Evolutionary conservation across 495 filamentous ascomycete genomes (phyloP), one percentile per base, ranked within the genome.

Genomic region (Tuber magnatum): DNA sequence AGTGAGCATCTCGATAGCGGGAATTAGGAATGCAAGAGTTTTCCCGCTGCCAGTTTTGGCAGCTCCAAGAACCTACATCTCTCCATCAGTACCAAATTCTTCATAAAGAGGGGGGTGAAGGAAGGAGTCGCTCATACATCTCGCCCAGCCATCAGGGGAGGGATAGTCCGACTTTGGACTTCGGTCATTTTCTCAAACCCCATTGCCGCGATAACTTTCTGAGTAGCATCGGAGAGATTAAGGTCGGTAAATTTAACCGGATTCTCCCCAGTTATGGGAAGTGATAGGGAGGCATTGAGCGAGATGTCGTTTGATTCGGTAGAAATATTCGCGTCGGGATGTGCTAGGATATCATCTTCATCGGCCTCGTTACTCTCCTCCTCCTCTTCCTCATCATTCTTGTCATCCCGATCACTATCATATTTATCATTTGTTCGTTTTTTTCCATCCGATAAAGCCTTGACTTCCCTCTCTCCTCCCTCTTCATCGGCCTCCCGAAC

Each of bases 41-140:
- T 99, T 99, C 81, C 95, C 95, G 24, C 92, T 94, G 14, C 95
- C 95, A 0, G 95, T 99, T 86, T 99, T 98, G 51, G 95, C 95
- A 41, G 95, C 95, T 78, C 96, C 95, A 41, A 99, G 88, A 41
- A 99, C 78, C 76, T 78, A 38, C 16, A 46, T 40, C 32, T 40
- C 28, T 9, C 41, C 20, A 61, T 77, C 43, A 78, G 51, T 35
- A 42, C 38, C n/a, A 35, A 65, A 39, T n/a, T 22, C 24, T 35
- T 35, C 56, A n/a, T n/a, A 69, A 35, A 38, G 69, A 69, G 51
- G 35, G 69, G 24, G 22, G 35, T 3, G 22, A 42, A 65, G 56
- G 46, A 51, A 51, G 18, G 56, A 35, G 56, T 35, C 28, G 2
- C 12, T 65, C 76, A 22, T 68, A 78, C 93, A 85, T 99, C 95